Evolutionary conservation across 441 rosid species (phyloP).

Genomic region (Pelargonium citronellum): DNA sequence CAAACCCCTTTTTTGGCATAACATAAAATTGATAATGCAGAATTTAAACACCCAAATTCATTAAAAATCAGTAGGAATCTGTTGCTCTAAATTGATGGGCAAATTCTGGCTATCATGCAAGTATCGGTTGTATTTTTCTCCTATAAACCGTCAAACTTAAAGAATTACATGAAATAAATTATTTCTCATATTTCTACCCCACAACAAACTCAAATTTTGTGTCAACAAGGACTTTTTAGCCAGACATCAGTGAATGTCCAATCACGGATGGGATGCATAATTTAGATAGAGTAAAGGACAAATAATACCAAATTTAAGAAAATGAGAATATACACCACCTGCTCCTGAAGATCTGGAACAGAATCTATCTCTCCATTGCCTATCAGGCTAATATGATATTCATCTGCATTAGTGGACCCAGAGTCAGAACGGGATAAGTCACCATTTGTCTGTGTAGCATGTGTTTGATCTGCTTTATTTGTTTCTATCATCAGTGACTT

Average conservation of each 20-base stretch:
- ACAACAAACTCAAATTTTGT: no score
- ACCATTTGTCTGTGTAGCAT: slow-evolving; percentile 44
- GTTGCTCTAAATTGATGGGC: no score
- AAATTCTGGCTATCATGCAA: no score
- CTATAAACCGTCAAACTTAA: no score
- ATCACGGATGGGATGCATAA: no score
- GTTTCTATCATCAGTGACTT: slow-evolving; percentile 58
- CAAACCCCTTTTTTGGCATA: neutral
- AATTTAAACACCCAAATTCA: neutral
- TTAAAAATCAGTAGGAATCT: neutral
- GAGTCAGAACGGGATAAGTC: slow-evolving; percentile 62
- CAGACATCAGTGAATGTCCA: no score
- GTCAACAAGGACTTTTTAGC: no score
- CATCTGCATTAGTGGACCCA: slow-evolving; percentile 74
- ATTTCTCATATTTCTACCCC: no score
- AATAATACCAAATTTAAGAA: slow-evolving; percentile 9
- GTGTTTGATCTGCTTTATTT: slow-evolving; percentile 32
- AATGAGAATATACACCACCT: slow-evolving; percentile 39
- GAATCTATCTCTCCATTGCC: slow-evolving; percentile 70
- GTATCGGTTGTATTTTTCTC: no score
- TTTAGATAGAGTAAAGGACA: neutral
- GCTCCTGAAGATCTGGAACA: slow-evolving; percentile 83
- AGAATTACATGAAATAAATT: no score
- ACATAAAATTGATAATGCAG: neutral
- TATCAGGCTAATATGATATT: slow-evolving; percentile 57